Percentiles rank a stretch among this genome's conserved stretches.
These are phyloP conservation scores for Russula ochroleuca DNA, from an alignment of 768 basidiomycete species.

Conservation along the genomic window DNA sequence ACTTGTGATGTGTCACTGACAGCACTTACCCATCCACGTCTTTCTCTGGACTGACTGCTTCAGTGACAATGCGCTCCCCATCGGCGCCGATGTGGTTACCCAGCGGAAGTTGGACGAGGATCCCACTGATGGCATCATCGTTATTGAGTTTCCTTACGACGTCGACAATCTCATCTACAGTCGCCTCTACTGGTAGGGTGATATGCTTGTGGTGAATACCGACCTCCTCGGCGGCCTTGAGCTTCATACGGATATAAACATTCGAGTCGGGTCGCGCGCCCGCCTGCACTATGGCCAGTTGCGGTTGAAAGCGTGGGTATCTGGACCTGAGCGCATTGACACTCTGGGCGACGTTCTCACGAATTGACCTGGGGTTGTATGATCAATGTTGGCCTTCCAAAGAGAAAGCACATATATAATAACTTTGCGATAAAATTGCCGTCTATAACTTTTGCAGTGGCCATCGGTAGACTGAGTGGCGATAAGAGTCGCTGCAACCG, in stretches of 20 bases:
- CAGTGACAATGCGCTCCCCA: constrained; percentile 88
- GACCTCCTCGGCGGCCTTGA: constrained; percentile 90
- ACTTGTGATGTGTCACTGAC: background rate
- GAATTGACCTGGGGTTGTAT: constrained; percentile 60
- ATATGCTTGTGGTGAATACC: constrained; percentile 87
- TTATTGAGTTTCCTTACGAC: constrained; percentile 78
- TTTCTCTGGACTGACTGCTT: constrained; percentile 89
- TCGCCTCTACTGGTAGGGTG: constrained; percentile 59
- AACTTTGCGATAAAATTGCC: constrained; percentile 84
- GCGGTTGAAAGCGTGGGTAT: constrained; percentile 86
- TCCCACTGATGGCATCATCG: constrained; percentile 77
- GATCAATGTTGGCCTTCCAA: constrained; percentile 15
- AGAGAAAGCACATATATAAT: constrained; percentile 28
- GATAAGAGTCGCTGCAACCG: constrained; percentile 16
- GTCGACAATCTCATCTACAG: constrained; percentile 70
- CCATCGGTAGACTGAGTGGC: constrained; percentile 28
- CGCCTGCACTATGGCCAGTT: constrained; percentile 90
- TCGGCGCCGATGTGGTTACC: constrained; percentile 75
- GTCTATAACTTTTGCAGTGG: constrained; percentile 60
- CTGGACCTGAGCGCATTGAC: constrained; percentile 60
- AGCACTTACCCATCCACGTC: constrained; percentile 86
- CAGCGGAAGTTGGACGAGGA: constrained; percentile 94
- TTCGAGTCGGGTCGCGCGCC: constrained; percentile 87
- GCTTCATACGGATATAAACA: constrained; percentile 96
- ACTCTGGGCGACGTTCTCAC: constrained; percentile 64